Evolutionary conservation across 768 basidiomycete genomes (phyloP), one percentile per base, ranked within the genome.

Genomic region (Phanerodontia chrysosporium): DNA sequence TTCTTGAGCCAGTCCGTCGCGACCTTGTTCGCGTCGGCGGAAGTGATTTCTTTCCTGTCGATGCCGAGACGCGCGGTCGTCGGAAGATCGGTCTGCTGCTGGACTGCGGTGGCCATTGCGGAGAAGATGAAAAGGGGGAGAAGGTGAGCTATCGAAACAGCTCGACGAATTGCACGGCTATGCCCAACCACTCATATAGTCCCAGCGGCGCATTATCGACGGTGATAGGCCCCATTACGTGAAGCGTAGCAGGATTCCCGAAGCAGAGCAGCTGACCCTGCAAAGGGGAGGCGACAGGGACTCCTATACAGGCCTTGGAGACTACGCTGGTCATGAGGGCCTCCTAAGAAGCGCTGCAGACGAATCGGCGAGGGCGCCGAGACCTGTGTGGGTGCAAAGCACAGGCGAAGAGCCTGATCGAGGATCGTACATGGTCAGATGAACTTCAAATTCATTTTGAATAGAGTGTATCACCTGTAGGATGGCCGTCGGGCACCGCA

Each of bases 1-100:
- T 59, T 25, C 39, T 45, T 27, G 30, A 70, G 66, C 66, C 68
- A 70, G 2, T 30, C 46, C 21, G 58, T 56, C 2, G 65, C 68
- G 28, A 65, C 62, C 7, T 54, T n/a, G 18, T 18, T 5, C 5
- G 52, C 35, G 35, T 53, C 52, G 22, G 35, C 52, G n/a, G 35
- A 36, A 7, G 24, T 53, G 35, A 53, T 36, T 14, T 53, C 52
- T 12, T 53, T 21, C 6, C 9, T 35, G 35, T 6, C 25, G 24
- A 53, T 39, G 13, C 52, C 36, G 13, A 53, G 52, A 24, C 52
- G 32, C 16, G n/a, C 42, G 2, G 52, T 53, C n/a, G 52, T 53
- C 22, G 52, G 52, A 6, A 53, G 35, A 21, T 53, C 52, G 12
- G 52, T 51, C 18, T 30, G 9, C 48, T 49, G 21, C 4, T 25